Conservation (phyloP, 768 basidiomycete species). For the Naematelia encephala region DNA sequence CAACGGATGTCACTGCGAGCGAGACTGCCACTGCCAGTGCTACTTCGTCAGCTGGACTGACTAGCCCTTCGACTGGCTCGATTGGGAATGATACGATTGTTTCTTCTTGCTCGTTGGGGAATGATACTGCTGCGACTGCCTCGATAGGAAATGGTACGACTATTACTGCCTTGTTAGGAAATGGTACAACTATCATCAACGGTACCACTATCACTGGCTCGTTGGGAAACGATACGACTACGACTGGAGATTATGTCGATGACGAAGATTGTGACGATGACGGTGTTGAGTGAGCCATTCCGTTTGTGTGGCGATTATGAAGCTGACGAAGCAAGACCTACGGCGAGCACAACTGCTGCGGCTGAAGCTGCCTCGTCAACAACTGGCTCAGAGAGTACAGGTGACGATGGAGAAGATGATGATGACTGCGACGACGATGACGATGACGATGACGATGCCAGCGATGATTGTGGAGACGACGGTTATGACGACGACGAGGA, state of each 20-base stretch:
- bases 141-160: neutral
- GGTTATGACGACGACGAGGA: neutral
- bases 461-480: neutral
- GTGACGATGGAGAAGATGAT: slow-evolving; percentile 10
- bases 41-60: neutral
- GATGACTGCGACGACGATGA: slow-evolving; percentile 18
- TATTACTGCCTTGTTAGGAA: too few species aligned
- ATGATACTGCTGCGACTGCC: neutral
- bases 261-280: neutral
- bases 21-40: neutral
- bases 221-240: neutral
- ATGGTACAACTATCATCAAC: too few species aligned
- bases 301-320: neutral
- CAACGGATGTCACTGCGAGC: neutral
- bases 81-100: too few species aligned
- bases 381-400: slow-evolving; percentile 1
- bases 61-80: neutral
- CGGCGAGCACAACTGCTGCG: neutral
- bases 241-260: neutral
- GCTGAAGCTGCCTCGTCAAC: neutral
- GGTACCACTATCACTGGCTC: neutral
- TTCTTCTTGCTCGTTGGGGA: too few species aligned
- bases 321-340: neutral
- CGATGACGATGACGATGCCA: slow-evolving; percentile 7
- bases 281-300: neutral